Percentiles rank a stretch among this genome's conserved stretches.
Conservation (phyloP, 208 protist species). For the Crithidia acanthocephali region DNA sequence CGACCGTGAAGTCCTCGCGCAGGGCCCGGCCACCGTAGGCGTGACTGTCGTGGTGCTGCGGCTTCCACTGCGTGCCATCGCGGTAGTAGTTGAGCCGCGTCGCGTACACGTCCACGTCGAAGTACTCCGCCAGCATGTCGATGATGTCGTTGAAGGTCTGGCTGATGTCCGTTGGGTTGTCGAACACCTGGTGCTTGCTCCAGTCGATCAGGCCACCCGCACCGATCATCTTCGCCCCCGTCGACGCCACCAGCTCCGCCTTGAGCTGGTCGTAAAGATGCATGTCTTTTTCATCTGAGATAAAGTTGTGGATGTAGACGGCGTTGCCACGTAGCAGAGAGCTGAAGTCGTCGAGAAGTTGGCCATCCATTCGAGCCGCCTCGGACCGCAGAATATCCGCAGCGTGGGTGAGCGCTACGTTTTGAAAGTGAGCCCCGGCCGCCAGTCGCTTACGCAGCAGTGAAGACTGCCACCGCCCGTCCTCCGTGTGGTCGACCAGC, state of each 20-base stretch:
- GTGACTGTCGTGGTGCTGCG: slow-evolving; percentile 94
- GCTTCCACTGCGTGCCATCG: slow-evolving; percentile 93
- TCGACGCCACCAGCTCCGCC: slow-evolving; percentile 69
- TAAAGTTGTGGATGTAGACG: slow-evolving; percentile 90
- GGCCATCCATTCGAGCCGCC: slow-evolving; percentile 68
- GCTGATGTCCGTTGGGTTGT: slow-evolving; percentile 88
- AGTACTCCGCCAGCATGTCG: slow-evolving; percentile 88
- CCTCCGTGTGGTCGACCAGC: neutral
- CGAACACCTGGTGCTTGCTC: slow-evolving; percentile 93
- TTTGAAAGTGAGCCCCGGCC: slow-evolving; percentile 50
- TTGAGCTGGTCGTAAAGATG: slow-evolving; percentile 72
- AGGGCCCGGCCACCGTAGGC: slow-evolving; percentile 77
- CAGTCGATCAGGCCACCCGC: slow-evolving; percentile 86
- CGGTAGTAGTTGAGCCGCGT: slow-evolving; percentile 94
- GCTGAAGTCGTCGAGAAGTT: slow-evolving; percentile 77
- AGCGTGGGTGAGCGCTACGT: slow-evolving; percentile 71
- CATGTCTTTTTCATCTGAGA: slow-evolving; percentile 62
- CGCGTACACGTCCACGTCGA: slow-evolving; percentile 92
- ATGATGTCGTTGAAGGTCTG: slow-evolving; percentile 86
- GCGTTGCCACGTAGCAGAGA: slow-evolving; percentile 74
- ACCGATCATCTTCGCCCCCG: slow-evolving; percentile 57
- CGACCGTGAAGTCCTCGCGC: slow-evolving; percentile 93
- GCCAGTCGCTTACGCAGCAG: slow-evolving; percentile 53
- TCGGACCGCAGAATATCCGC: slow-evolving; percentile 69
- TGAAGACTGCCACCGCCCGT: slow-evolving; percentile 31